phyloP scores from a whole-genome alignment of 345 rosid genomes.

The Hibiscus syriacus region DNA sequence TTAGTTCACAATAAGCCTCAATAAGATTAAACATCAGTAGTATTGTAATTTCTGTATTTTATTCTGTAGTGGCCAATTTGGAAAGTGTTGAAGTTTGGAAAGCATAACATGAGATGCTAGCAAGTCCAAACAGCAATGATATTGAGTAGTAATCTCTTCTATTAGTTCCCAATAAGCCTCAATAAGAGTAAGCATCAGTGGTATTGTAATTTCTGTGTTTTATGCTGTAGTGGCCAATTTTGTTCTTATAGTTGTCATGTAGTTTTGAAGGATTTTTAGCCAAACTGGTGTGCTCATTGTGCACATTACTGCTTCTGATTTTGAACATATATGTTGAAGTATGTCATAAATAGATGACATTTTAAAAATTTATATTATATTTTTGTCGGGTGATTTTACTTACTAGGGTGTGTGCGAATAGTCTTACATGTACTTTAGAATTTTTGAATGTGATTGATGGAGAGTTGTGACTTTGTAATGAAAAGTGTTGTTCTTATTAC shows the following conservation, averaged over 20 bases:
- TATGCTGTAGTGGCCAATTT: neutral
- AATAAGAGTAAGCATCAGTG: neutral
- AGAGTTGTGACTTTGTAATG: constrained; percentile 3
- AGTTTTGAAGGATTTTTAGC: neutral
- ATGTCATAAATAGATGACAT: neutral
- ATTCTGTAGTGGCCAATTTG: neutral
- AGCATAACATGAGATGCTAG: too few relatives aligned
- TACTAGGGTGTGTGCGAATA: neutral
- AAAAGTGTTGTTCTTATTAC: neutral
- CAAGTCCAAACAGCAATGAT: neutral
- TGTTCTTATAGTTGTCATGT: neutral
- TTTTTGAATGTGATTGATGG: neutral
- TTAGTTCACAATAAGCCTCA: neutral
- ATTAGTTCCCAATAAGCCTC: neutral
- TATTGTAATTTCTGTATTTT: neutral
- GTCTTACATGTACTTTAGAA: neutral
- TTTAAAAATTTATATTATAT: neutral
- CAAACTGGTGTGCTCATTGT: neutral
- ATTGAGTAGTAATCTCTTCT: neutral
- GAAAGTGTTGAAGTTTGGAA: neutral
- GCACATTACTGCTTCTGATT: neutral
- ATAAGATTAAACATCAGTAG: neutral
- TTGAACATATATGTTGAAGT: constrained; percentile 2
- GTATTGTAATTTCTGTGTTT: too few relatives aligned
- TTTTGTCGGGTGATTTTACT: neutral